Percentiles rank a stretch among this genome's conserved stretches.
phyloP scores from a whole-genome alignment of 305 asterid species.

The Solanum aculeatissimum region DNA sequence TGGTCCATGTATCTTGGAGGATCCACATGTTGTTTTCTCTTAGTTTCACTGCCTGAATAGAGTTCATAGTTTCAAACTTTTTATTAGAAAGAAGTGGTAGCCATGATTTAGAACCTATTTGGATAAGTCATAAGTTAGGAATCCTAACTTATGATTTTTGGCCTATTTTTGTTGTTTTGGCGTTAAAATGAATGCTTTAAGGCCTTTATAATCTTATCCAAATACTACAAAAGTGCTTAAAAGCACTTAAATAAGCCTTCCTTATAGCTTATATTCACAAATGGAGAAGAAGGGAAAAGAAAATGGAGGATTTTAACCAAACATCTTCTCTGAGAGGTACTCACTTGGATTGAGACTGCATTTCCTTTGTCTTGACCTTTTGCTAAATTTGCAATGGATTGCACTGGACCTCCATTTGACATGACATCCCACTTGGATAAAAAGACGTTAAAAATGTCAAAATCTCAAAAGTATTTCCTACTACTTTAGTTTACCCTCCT shows the following conservation, averaged over 20 bases:
- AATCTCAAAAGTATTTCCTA: not conserved
- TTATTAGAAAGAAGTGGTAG: not conserved
- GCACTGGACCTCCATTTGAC: slow-evolving; percentile 35
- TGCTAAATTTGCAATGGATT: slow-evolving; percentile 49
- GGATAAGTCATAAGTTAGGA: no score
- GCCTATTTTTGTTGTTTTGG: no score
- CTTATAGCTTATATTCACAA: no score
- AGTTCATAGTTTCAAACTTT: not conserved
- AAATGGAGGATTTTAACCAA: not conserved
- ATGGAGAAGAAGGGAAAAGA: not conserved
- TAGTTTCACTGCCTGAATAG: slow-evolving; percentile 36
- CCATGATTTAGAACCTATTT: no score
- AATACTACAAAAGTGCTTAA: no score
- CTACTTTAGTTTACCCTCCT: not conserved
- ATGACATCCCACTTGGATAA: slow-evolving; percentile 46
- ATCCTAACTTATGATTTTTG: no score
- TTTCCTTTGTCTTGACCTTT: slow-evolving; percentile 83
- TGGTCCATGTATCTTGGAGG: slow-evolving; percentile 65
- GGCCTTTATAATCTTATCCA: no score
- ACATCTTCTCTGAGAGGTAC: not conserved
- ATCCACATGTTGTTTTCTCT: slow-evolving; percentile 43
- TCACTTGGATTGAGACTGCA: slow-evolving; percentile 60
- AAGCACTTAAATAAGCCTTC: no score
- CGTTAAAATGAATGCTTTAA: no score
- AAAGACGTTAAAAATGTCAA: not conserved